Base-by-base conservation (phyloP, 768 basidiomycete genomes). In the Rubroboletus satanas region DNA sequence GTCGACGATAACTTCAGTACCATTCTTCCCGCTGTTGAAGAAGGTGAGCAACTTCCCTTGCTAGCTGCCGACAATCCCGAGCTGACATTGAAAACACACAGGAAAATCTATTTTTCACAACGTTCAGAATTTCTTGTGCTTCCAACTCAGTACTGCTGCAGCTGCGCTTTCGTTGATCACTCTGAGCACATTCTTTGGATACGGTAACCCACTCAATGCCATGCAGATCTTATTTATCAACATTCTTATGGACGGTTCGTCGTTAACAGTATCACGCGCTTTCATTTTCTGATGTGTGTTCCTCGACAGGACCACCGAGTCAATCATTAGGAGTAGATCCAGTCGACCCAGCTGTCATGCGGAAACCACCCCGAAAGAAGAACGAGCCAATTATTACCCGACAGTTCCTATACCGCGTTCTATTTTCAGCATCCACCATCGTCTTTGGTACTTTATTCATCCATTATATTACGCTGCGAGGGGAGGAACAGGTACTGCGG, bases 191-290 rank as follows among this genome's bases (percentile, higher is more conserved):
- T 79, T 94, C 69, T 83, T 98, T 63, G 85, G 88, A 14, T 77
- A 97, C 33, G 86, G 84, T 63, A 98, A 96, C 65, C 95, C 95
- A 4, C 79, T 98, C 58, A 98, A 98, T 65, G 87, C 95, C 4
- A 98, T 98, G 94, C 94, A 98, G 71, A 98, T 98, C 64, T 74
- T 98, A n/a, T 98, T 97, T 69, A 98, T 98, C 66, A 98, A 98
- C 73, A 97, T 98, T 67, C 81, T 98, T 45, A 98, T 98, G 95
- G 96, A 98, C 60, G 94, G 93, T 88, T 53, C 33, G 79, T 71
- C 17, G 37, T 33, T 7, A 2, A 21, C 26, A 55, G 49, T 47
- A 4, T 18, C 43, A 2, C 29, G 8, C 18, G 35, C 26, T 38
- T 26, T 35, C 52, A 18, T 32, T 49, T 32, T 14, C 33, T 57